Evolutionary conservation across 371 early-diverging fungal species (phyloP).

Genomic region (Mycotypha africana): DNA sequence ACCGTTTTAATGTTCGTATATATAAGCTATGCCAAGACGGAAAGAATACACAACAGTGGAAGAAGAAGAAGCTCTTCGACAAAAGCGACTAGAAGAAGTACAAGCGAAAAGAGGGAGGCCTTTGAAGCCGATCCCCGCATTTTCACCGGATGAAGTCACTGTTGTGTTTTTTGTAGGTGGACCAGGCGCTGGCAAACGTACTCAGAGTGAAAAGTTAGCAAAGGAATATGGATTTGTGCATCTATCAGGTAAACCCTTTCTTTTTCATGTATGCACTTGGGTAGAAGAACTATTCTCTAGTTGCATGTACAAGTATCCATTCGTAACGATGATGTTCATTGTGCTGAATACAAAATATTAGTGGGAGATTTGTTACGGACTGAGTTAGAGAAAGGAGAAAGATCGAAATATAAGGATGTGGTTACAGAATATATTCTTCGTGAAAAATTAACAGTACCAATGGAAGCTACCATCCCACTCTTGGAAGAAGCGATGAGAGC

Average conservation of each 20-base stretch:
- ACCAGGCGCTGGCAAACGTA: slow-evolving; percentile 89
- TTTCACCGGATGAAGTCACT: slow-evolving; percentile 43
- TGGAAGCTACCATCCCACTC: slow-evolving; percentile 86
- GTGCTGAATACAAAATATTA: too few species aligned
- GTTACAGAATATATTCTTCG: slow-evolving; percentile 84
- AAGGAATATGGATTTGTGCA: slow-evolving; percentile 89
- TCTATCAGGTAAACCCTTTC: too few species aligned
- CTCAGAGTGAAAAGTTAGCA: slow-evolving; percentile 84
- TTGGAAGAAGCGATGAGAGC: slow-evolving; percentile 83
- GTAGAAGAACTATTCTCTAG: background rate
- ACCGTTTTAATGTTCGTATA: background rate
- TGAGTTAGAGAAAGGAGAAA: slow-evolving; percentile 76
- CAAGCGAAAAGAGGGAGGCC: slow-evolving; percentile 8
- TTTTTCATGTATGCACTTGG: background rate
- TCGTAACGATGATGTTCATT: background rate
- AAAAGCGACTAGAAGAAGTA: slow-evolving; percentile 11
- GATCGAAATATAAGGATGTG: slow-evolving; percentile 82
- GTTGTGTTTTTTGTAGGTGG: slow-evolving; percentile 77
- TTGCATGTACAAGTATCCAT: too few species aligned
- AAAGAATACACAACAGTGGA: slow-evolving; percentile 10
- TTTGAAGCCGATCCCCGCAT: slow-evolving; percentile 25
- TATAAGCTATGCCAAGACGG: slow-evolving; percentile 23
- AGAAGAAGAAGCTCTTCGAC: slow-evolving; percentile 16
- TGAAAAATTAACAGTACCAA: slow-evolving; percentile 91
- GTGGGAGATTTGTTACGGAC: slow-evolving; percentile 93